Base-by-base conservation (phyloP, 441 rosid genomes). In the Sinapis alba region DNA sequence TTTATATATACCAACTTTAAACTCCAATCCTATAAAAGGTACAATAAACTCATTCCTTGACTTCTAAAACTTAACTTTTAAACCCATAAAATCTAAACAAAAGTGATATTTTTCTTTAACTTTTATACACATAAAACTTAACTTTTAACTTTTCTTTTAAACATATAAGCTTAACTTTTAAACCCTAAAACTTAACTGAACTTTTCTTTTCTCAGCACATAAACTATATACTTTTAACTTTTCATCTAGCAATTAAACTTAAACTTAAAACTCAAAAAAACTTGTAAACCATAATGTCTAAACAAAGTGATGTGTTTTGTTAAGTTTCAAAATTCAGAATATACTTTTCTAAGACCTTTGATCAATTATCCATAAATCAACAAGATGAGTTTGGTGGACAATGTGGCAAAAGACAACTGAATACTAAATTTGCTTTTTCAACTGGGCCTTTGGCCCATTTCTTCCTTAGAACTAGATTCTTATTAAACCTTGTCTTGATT, bases 381-480 rank as follows among this genome's bases (percentile, higher is more conserved):
- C n/a, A n/a, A 5, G 18, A 43, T 5, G 8, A 1, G 4, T 11
- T 36, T 11, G 13, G 43, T 36, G 19, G 53, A 45, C 53, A 45
- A 36, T 43, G 41, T 10, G 21, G 21, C 23, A 18, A 51, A 51
- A 18, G 11, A 50, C 23, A 50, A 18, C 57, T 19, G 5, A 18
- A 51, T 18, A 51, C 57, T 51, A 51, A 51, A 51, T 41, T 19
- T 16, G 15, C 8, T 19, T 51, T 51, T 15, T 1, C 1, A 12
- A 57, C 62, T 56, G 61, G 61, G 61, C 61, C 61, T 23, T 11
- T 5, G 32, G 62, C 34, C 62, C 62, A 57, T 57, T 57, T 57
- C 6, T 23, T 9, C 26, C n/a, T 12, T 23, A 6, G 1, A 24
- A 3, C 3, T 24, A 10, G 41, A 50, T 38, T 27, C 36, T 26